Evolutionary conservation across 331 rosid species (phyloP).

Genomic region (Rhamnella rubrinervis): DNA sequence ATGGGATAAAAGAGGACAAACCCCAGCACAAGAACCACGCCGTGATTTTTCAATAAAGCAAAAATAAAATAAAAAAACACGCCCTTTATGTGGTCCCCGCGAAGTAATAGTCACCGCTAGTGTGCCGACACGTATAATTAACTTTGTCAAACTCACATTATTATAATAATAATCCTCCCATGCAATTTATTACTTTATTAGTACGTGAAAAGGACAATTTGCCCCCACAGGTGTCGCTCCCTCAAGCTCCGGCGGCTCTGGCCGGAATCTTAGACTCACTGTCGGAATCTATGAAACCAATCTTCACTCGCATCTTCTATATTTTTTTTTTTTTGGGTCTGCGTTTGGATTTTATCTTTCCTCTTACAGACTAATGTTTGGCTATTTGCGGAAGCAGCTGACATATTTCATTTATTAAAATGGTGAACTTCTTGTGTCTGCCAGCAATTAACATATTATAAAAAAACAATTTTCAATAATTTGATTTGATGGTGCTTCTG

Average conservation of each 20-base stretch:
- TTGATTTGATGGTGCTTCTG: background rate
- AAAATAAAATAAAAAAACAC: background rate
- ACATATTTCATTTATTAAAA: constrained; percentile 2
- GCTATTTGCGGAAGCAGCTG: constrained; percentile 17
- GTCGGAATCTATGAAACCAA: constrained; percentile 38
- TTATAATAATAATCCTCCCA: constrained; percentile 34
- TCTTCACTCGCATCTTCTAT: background rate
- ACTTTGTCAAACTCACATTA: constrained; percentile 41
- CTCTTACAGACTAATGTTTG: background rate
- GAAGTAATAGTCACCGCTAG: constrained; percentile 21
- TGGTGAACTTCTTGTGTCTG: constrained; percentile 4
- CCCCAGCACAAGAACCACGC: constrained; percentile 58
- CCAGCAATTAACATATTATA: background rate
- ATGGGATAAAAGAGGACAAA: constrained; percentile 15
- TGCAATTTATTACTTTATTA: constrained; percentile 50
- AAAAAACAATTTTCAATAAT: background rate
- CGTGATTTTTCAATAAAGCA: constrained; percentile 46
- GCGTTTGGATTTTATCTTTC: constrained; percentile 2
- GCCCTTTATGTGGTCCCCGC: constrained; percentile 32
- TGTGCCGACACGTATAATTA: constrained; percentile 36
- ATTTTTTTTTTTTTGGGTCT: too few species aligned
- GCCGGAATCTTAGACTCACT: constrained; percentile 31
- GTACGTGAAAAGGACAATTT: constrained; percentile 31
- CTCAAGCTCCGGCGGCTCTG: constrained; percentile 23
- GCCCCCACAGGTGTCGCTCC: constrained; percentile 34